Conservation (phyloP, 768 basidiomycete genomes). For the Psilocybe subaeruginosa region DNA sequence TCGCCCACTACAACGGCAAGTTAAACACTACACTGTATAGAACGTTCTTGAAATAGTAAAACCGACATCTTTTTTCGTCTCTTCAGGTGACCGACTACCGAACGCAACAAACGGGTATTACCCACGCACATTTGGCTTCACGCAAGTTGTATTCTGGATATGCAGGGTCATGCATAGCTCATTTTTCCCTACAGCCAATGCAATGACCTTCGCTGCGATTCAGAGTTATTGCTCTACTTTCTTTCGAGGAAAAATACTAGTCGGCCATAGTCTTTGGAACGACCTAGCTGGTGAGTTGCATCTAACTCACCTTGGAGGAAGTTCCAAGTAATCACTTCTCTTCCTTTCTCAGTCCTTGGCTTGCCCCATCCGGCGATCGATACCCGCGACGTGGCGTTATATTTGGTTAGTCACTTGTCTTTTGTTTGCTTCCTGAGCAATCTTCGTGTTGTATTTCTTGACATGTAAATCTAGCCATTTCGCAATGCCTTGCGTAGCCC, state of each 20-base stretch:
- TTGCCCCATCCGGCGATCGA: slow-evolving; percentile 78
- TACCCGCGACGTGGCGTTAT: slow-evolving; percentile 82
- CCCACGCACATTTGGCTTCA: slow-evolving; percentile 40
- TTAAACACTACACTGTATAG: not conserved
- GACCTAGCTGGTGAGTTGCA: slow-evolving; percentile 70
- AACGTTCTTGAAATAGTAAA: not conserved
- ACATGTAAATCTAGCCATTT: slow-evolving; percentile 55
- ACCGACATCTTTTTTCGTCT: not conserved
- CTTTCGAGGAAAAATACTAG: slow-evolving; percentile 70
- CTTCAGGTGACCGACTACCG: slow-evolving; percentile 71
- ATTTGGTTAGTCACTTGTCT: slow-evolving; percentile 42
- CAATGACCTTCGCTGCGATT: slow-evolving; percentile 60
- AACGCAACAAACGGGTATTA: slow-evolving; percentile 62
- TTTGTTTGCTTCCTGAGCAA: slow-evolving; percentile 6
- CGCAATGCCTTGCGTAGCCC: slow-evolving; percentile 68
- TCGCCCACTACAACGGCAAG: slow-evolving; percentile 56
- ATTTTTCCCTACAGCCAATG: slow-evolving; percentile 40
- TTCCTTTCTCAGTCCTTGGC: slow-evolving; percentile 59
- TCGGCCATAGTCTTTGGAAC: slow-evolving; percentile 81
- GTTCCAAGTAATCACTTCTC: slow-evolving; percentile 5
- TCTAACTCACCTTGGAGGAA: not conserved
- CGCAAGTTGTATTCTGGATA: slow-evolving; percentile 29
- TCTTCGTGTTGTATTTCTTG: slow-evolving; percentile 5
- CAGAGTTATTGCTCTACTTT: slow-evolving; percentile 68
- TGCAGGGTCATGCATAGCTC: not conserved